Evolutionary conservation across 352 stramenopile genomes (phyloP).

Genomic region (Globisporangium abappressorium): DNA sequence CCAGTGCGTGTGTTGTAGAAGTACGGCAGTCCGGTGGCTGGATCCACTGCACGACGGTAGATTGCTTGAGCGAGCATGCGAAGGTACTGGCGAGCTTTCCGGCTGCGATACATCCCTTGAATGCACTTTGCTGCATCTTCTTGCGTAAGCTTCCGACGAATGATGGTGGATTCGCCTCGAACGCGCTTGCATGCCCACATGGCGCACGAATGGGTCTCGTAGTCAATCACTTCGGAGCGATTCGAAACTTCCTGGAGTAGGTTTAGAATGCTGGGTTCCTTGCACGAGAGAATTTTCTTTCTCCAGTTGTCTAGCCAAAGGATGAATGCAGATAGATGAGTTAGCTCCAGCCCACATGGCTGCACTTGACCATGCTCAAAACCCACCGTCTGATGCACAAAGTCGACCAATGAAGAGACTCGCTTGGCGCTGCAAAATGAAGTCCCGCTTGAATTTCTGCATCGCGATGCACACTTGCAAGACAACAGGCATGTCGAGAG

Average conservation of each 20-base stretch:
- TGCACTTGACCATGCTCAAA: not conserved
- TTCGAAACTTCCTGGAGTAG: slow-evolving; percentile 20
- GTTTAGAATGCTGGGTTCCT: slow-evolving; percentile 21
- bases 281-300: slow-evolving; percentile 22
- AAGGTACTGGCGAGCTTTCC: slow-evolving; percentile 41
- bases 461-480: slow-evolving; percentile 36
- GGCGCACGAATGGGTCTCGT: slow-evolving; percentile 12
- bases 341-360: not conserved
- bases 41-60: slow-evolving; percentile 47
- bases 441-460: slow-evolving; percentile 49
- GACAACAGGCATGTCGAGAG: slow-evolving; percentile 25
- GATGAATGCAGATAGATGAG: not conserved
- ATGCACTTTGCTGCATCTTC: slow-evolving; percentile 40
- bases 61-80: slow-evolving; percentile 33
- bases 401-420: slow-evolving; percentile 50
- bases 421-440: slow-evolving; percentile 28
- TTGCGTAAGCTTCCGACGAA: slow-evolving; percentile 19
- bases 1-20: slow-evolving; percentile 60
- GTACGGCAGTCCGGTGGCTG: slow-evolving; percentile 39
- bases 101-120: slow-evolving; percentile 53
- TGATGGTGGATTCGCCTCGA: slow-evolving; percentile 16
- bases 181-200: slow-evolving; percentile 34
- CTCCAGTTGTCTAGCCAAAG: slow-evolving; percentile 30
- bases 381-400: slow-evolving; percentile 26
- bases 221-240: slow-evolving; percentile 14